These are phyloP conservation scores for Sonneratia caseolaris DNA, from an alignment of 345 rosid genomes.

Conservation along the genomic window DNA sequence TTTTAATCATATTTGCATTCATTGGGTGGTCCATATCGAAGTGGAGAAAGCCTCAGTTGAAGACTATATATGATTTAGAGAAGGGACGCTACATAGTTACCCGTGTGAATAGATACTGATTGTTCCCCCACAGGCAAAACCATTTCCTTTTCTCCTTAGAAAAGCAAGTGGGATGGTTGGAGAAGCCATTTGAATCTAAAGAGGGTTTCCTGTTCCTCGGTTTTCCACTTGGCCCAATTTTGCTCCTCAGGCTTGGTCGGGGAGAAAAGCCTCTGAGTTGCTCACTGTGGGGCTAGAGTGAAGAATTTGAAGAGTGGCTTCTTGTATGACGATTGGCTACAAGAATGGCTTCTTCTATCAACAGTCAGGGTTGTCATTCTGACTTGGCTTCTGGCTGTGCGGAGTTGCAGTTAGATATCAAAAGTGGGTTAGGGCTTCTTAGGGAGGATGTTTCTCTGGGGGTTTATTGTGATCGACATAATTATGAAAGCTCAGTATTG, in stretches of 20 bases:
- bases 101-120: slow-evolving; percentile 43
- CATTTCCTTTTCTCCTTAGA: neutral
- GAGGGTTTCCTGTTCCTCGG: neutral
- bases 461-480: neutral
- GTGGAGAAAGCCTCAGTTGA: slow-evolving; percentile 75
- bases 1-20: slow-evolving; percentile 34
- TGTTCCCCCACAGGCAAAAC: neutral
- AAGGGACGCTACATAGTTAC: slow-evolving; percentile 81
- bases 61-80: slow-evolving; percentile 78
- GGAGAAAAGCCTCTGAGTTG: neutral
- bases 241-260: neutral
- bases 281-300: neutral
- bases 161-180: neutral
- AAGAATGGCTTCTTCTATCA: neutral
- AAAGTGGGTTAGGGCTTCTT: neutral
- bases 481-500: slow-evolving; percentile 1
- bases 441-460: neutral
- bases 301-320: neutral
- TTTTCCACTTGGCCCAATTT: neutral
- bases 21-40: slow-evolving; percentile 50
- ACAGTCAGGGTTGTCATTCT: neutral
- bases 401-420: neutral
- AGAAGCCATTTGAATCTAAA: neutral
- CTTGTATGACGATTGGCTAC: neutral
- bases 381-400: neutral